A percentile compares a stretch with the other conserved stretches of the same genome.
These are phyloP conservation scores for Rubroshorea leprosula DNA, from an alignment of 345 rosid genomes.

Conservation along the genomic window DNA sequence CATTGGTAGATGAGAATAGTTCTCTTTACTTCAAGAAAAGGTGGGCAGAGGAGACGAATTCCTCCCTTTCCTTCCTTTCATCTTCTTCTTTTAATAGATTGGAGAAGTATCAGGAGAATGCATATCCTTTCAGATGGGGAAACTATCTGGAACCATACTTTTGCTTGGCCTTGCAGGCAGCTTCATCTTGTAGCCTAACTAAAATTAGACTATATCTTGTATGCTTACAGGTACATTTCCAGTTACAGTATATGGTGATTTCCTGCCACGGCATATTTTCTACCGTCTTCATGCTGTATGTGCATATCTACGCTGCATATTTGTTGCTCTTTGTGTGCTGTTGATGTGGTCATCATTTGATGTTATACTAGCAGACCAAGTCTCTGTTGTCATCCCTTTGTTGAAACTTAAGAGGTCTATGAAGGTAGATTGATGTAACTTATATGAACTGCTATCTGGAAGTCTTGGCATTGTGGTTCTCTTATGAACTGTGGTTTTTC, in stretches of 20 bases:
- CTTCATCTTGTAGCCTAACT: not conserved
- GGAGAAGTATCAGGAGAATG: not conserved
- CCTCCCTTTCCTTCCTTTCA: no score
- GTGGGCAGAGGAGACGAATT: no score
- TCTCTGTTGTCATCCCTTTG: constrained; percentile 76
- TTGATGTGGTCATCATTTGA: constrained; percentile 75
- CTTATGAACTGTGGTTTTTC: constrained; percentile 5
- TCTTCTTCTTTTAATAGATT: no score
- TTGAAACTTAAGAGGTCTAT: constrained; percentile 60
- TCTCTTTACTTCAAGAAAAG: no score
- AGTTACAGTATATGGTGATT: constrained; percentile 72
- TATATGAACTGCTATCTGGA: constrained; percentile 1
- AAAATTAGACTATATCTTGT: not conserved
- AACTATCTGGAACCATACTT: not conserved
- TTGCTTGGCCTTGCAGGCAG: not conserved
- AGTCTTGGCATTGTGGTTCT: not conserved
- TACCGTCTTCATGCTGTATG: constrained; percentile 77
- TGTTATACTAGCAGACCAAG: constrained; percentile 73
- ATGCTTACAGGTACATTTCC: constrained; percentile 58
- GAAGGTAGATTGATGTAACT: constrained; percentile 44
- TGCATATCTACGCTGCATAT: constrained; percentile 80
- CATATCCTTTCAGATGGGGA: not conserved
- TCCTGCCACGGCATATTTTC: constrained; percentile 77
- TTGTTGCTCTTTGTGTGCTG: constrained; percentile 68
- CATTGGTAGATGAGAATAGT: not conserved